phyloP scores from a whole-genome alignment of 1,284 basidiomycete genomes.

The Apiotrichum montevideense region DNA sequence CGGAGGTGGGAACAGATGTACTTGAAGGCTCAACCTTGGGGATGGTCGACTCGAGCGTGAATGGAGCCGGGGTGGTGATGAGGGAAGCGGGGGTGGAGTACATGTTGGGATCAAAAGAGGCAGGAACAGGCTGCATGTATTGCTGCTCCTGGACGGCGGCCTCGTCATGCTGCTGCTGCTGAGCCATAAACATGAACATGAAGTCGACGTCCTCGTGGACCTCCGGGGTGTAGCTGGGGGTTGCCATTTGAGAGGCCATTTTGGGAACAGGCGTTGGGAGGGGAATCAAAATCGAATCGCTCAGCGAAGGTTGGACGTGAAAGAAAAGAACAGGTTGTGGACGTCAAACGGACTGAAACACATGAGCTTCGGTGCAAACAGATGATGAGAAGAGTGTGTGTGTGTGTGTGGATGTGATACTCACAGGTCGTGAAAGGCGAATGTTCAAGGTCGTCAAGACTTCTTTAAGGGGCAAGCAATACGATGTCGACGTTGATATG shows the following conservation, averaged over 20 bases:
- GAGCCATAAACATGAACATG: conserved; percentile 21
- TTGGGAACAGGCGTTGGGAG: too few species aligned
- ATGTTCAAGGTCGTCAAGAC: too few species aligned
- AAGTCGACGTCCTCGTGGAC: conserved; percentile 18
- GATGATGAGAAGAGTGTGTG: too few species aligned
- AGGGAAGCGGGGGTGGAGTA: background rate
- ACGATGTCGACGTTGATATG: too few species aligned
- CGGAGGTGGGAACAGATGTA: background rate
- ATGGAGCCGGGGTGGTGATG: background rate
- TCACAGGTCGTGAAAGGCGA: too few species aligned
- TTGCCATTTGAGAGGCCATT: conserved; percentile 6
- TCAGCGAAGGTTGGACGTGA: too few species aligned
- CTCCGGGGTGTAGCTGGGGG: conserved; percentile 8
- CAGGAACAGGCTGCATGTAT: background rate
- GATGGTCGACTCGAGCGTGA: background rate
- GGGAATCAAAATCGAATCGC: too few species aligned
- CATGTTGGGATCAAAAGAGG: conserved; percentile 6
- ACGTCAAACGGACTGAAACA: too few species aligned
- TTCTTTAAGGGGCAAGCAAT: too few species aligned
- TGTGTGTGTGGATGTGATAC: too few species aligned
- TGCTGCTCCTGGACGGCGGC: background rate
- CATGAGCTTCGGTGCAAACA: too few species aligned
- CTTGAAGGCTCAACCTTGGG: background rate
- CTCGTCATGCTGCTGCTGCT: conserved; percentile 4
- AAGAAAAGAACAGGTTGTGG: too few species aligned